Conservation (phyloP, 345 rosid genomes). For the Eutrema yunnanense region DNA sequence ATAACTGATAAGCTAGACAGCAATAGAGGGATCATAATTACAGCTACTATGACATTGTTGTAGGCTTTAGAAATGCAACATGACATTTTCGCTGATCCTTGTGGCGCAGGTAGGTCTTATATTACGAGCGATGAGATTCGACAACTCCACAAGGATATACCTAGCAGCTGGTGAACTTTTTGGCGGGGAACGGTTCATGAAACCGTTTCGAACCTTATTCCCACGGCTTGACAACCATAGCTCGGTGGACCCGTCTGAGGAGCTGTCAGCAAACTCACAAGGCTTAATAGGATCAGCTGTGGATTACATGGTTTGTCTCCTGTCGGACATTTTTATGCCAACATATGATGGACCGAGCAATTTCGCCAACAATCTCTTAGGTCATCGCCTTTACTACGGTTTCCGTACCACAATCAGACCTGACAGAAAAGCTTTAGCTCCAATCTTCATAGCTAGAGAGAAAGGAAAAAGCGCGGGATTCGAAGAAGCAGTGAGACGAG, state of each 20-base stretch:
- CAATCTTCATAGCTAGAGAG: constrained; percentile 67
- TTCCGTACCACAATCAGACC: constrained; percentile 95
- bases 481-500: constrained; percentile 74
- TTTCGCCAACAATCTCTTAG: constrained; percentile 96
- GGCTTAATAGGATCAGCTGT: constrained; percentile 97
- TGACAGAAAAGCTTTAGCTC: constrained; percentile 87
- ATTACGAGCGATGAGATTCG: constrained; percentile 83
- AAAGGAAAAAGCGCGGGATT: constrained; percentile 60
- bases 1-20: neutral
- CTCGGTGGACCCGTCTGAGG: constrained; percentile 75
- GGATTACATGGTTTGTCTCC: constrained; percentile 99
- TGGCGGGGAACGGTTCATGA: constrained; percentile 92
- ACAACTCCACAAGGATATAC: constrained; percentile 83
- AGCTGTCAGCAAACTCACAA: constrained; percentile 47
- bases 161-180: constrained; percentile 94
- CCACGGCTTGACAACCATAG: constrained; percentile 94
- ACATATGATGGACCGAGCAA: constrained; percentile 99
- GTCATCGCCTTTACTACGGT: constrained; percentile 95
- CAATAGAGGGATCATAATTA: neutral
- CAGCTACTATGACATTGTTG: neutral
- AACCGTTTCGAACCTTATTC: constrained; percentile 70
- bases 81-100: constrained; percentile 17
- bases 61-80: neutral
- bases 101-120: constrained; percentile 81
- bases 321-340: constrained; percentile 94